Evolutionary conservation across 805 yeast genomes (phyloP).

Genomic region (Clavispora fructus): DNA sequence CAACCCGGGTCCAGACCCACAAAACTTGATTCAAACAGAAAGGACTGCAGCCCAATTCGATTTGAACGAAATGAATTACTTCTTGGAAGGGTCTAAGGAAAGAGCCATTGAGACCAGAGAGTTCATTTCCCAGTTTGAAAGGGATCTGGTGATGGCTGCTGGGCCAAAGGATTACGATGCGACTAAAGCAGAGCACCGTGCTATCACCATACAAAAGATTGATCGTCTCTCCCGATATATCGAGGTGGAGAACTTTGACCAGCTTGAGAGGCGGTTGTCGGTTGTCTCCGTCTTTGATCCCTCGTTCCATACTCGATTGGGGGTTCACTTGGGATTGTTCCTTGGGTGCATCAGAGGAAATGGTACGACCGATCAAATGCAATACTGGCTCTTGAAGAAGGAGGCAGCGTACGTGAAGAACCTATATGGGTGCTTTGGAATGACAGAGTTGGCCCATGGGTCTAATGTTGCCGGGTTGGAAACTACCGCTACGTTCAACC

Average conservation of each 20-base stretch:
- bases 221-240: constrained; percentile 57
- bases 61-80: constrained; percentile 40
- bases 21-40: constrained; percentile 35
- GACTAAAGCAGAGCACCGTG: constrained; percentile 53
- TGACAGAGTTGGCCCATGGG: constrained; percentile 59
- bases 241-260: constrained; percentile 42
- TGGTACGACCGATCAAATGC: constrained; percentile 79
- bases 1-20: constrained; percentile 29
- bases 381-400: constrained; percentile 74
- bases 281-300: constrained; percentile 69
- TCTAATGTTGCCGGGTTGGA: constrained; percentile 91
- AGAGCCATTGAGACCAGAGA: constrained; percentile 38
- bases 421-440: constrained; percentile 58
- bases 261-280: constrained; percentile 55
- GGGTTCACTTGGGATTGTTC: constrained; percentile 85
- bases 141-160: constrained; percentile 61
- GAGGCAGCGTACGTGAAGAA: constrained; percentile 58
- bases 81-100: constrained; percentile 50
- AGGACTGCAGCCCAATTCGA: constrained; percentile 39
- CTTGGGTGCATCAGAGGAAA: constrained; percentile 77
- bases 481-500: constrained; percentile 83
- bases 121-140: constrained; percentile 53
- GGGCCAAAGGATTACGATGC: constrained; percentile 53
- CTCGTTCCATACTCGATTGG: constrained; percentile 72
- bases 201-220: constrained; percentile 54